Base-by-base conservation (phyloP, 176 grass and related monocot genomes). In the Urochloa ruziziensis region DNA sequence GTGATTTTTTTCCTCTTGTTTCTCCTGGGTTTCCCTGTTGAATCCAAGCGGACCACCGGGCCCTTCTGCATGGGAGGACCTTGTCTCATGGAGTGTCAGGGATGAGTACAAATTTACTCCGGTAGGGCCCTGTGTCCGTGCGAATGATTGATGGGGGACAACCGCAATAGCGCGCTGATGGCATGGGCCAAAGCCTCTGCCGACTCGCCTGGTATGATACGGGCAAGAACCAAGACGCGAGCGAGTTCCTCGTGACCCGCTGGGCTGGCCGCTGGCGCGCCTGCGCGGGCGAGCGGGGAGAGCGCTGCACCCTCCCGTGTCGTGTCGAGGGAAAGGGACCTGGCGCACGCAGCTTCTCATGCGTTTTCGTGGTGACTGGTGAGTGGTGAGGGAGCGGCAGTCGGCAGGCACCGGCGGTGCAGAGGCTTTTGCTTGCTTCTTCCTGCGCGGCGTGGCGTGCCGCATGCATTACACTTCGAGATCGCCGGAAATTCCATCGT, bases 91-190 rank as follows among this genome's bases (percentile, higher is more conserved):
- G 68, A 61, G 25, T 72, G 67, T 71, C 65, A 82, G 53, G 27
- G 67, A 25, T 19, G 17, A 5, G 34, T 43, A 43, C 25, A 78
- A 18, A 62, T 42, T 63, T 47, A 62, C 75, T 78, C 58, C 39
- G 39, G 56, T 29, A 43, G 37, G 75, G 27, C 62, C 40, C 40
- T 65, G 19, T 47, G 27, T 11, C n/a, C 28, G 67, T 48, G 17
- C 23, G 58, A 62, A 57, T 77, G 73, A 84, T 85, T 85, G 62
- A 76, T 36, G 73, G 83, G 21, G 66, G 62, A 67, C 53, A 77
- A 2, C 28, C 21, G 56, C 67, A 47, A 49, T 43, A 34, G 68
- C 28, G 4, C 42, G 54, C 28, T 56, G 67, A 61, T 44, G 76
- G 59, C 39, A 19, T 32, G 10, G 39, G 37, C 81, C 81, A 63